Evolutionary conservation across 1,139 yeast species (phyloP).

Genomic region (Scheffersomyces insectosa): DNA sequence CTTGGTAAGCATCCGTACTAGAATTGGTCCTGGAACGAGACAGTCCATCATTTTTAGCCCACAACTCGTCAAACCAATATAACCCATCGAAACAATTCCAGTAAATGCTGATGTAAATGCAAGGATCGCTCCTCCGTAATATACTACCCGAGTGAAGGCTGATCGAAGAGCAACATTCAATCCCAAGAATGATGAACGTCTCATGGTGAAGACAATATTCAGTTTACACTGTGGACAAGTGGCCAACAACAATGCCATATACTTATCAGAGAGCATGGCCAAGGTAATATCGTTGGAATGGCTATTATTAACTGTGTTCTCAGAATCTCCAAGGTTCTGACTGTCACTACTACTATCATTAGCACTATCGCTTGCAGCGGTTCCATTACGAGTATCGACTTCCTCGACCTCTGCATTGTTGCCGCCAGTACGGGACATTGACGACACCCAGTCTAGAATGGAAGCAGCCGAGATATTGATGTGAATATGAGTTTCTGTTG

Average conservation of each 20-base stretch:
- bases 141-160: slow-evolving; percentile 24
- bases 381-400: not conserved
- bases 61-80: slow-evolving; percentile 42
- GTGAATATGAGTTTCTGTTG: slow-evolving; percentile 12
- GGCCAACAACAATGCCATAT: slow-evolving; percentile 25
- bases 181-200: slow-evolving; percentile 29
- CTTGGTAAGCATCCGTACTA: slow-evolving; percentile 32
- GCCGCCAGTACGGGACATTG: slow-evolving; percentile 5
- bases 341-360: not conserved
- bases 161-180: slow-evolving; percentile 21
- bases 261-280: not conserved
- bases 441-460: slow-evolving; percentile 20
- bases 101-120: slow-evolving; percentile 44
- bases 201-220: slow-evolving; percentile 36
- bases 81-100: slow-evolving; percentile 44
- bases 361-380: not conserved
- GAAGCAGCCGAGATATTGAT: slow-evolving; percentile 20
- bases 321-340: not conserved
- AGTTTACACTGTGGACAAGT: slow-evolving; percentile 49
- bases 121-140: slow-evolving; percentile 35
- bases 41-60: slow-evolving; percentile 43
- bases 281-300: not conserved
- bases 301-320: not conserved
- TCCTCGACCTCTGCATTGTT: not conserved
- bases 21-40: slow-evolving; percentile 36